These are phyloP conservation scores for Mucor lusitanicus DNA, from an alignment of 371 early-diverging fungal genomes.

Conservation along the genomic window DNA sequence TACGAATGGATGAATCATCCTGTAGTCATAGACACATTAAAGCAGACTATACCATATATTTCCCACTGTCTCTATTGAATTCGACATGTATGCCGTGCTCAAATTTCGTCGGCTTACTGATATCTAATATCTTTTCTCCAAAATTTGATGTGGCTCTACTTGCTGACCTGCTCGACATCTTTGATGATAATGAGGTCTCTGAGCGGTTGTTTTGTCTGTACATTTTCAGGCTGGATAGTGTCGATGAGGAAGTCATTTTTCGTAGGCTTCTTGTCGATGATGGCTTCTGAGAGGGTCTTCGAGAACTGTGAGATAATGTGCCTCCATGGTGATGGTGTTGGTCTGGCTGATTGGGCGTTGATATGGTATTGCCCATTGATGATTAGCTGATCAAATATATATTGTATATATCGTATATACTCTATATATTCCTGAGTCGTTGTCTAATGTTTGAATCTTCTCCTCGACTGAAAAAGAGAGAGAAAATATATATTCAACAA, in stretches of 20 bases:
- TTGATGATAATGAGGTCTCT: constrained; percentile 43
- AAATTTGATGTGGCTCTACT: constrained; percentile 17
- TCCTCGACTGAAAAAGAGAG: background rate
- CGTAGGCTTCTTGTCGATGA: constrained; percentile 35
- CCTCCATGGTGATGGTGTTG: constrained; percentile 4
- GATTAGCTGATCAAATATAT: background rate
- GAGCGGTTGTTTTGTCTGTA: constrained; percentile 43
- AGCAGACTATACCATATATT: constrained; percentile 53
- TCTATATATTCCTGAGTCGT: background rate
- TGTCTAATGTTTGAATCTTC: background rate
- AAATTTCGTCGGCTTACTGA: constrained; percentile 65
- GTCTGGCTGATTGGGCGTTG: constrained; percentile 22
- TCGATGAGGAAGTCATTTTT: constrained; percentile 45
- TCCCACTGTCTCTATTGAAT: constrained; percentile 59
- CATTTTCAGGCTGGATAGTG: constrained; percentile 41
- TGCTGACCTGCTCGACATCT: constrained; percentile 33
- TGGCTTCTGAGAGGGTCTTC: constrained; percentile 38
- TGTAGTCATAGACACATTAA: background rate
- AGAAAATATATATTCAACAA: background rate
- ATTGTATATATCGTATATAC: background rate
- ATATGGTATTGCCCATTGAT: constrained; percentile 33
- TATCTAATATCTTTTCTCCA: constrained; percentile 58
- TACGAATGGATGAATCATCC: background rate
- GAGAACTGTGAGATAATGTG: background rate
- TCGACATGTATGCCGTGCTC: constrained; percentile 74